Conservation (phyloP, 106 monocot species). For the Alisma plantagoaquatica region DNA sequence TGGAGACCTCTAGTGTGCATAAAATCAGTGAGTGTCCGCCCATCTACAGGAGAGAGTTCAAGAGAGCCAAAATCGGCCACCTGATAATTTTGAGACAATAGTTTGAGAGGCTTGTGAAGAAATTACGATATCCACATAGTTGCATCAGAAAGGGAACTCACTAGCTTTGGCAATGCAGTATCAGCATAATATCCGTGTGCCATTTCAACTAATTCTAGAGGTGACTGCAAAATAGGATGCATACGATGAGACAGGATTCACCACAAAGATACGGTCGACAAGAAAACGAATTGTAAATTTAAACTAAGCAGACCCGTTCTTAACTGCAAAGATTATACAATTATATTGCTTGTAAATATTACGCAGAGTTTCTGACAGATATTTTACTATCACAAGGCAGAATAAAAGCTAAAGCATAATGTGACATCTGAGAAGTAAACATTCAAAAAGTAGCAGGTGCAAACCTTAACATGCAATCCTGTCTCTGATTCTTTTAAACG, state of each 20-base stretch:
- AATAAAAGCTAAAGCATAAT: too few species aligned
- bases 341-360: too few species aligned
- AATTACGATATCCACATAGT: too few species aligned
- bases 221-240: conserved; percentile 41
- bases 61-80: conserved; percentile 96
- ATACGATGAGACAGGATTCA: conserved; percentile 1
- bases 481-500: conserved; percentile 73
- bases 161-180: conserved; percentile 83
- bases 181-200: conserved; percentile 80
- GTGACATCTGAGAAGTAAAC: too few species aligned
- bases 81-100: too few species aligned
- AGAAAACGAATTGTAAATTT: too few species aligned
- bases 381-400: too few species aligned
- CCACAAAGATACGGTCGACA: too few species aligned
- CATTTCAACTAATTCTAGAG: conserved; percentile 83
- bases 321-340: too few species aligned
- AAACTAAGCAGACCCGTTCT: too few species aligned
- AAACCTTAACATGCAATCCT: conserved; percentile 89
- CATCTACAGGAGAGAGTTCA: conserved; percentile 97
- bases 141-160: conserved; percentile 7
- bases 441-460: background rate
- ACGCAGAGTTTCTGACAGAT: too few species aligned
- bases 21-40: conserved; percentile 93
- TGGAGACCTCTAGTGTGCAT: conserved; percentile 96
- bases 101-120: too few species aligned